Evolutionary conservation across 2,329 filamentous ascomycete species (phyloP).

Genomic region (Aspergillus proliferans): DNA sequence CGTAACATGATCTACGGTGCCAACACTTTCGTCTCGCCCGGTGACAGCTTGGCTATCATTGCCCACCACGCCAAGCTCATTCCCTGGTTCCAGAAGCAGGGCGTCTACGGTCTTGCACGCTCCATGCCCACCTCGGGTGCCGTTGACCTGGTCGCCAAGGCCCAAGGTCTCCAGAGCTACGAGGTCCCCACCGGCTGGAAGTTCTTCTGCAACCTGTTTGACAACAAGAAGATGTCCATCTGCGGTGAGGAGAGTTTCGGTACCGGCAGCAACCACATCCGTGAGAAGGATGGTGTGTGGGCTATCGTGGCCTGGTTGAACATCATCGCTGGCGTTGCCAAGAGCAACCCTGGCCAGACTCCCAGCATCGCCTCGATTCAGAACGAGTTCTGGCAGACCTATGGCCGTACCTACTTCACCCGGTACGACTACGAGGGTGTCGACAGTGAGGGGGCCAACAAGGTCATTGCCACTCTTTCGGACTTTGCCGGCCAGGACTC

Average conservation of each 20-base stretch:
- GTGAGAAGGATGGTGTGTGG: conserved; percentile 98
- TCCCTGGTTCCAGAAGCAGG: conserved; percentile 96
- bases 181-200: conserved; percentile 99
- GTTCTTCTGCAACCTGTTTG: conserved; percentile 95
- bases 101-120: conserved; percentile 88
- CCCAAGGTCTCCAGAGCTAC: conserved; percentile 84
- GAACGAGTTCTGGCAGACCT: conserved; percentile 91
- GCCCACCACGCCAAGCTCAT: conserved; percentile 94
- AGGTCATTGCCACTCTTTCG: conserved; percentile 76
- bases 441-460: conserved; percentile 82
- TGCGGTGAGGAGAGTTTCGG: conserved; percentile 98
- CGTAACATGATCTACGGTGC: conserved; percentile 99
- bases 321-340: conserved; percentile 90
- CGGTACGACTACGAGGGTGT: conserved; percentile 98
- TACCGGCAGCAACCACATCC: conserved; percentile 96
- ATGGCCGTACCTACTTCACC: conserved; percentile 98
- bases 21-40: conserved; percentile 91
- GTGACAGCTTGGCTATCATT: conserved; percentile 96
- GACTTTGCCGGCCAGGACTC: conserved; percentile 63
- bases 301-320: conserved; percentile 97
- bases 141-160: conserved; percentile 91
- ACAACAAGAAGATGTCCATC: conserved; percentile 92
- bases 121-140: conserved; percentile 97
- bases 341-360: conserved; percentile 69
- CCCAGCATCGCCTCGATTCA: conserved; percentile 96